These are phyloP conservation scores for Teratosphaeria nubilosa DNA, from an alignment of 2,329 filamentous ascomycete species.

Conservation along the genomic window DNA sequence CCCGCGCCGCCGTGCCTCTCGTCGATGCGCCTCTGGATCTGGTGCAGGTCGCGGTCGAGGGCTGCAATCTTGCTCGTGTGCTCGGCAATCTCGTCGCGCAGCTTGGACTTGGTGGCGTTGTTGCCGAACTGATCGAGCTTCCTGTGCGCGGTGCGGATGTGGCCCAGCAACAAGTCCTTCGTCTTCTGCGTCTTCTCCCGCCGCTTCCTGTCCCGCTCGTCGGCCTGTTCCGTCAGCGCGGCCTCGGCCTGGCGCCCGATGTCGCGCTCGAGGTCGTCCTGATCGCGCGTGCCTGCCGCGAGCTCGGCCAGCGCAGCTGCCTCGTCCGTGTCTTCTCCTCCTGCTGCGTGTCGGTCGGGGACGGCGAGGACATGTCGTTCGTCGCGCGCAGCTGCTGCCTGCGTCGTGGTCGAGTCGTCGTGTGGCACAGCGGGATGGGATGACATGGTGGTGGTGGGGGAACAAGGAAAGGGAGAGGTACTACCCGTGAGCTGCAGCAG, in stretches of 20 bases:
- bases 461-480: not conserved
- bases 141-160: constrained; percentile 51
- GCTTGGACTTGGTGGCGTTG: constrained; percentile 46
- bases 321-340: constrained; percentile 23
- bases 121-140: constrained; percentile 47
- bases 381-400: not conserved
- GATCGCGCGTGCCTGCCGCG: constrained; percentile 54
- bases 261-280: constrained; percentile 83
- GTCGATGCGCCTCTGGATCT: constrained; percentile 73
- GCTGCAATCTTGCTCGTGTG: constrained; percentile 55
- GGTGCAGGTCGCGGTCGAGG: constrained; percentile 61
- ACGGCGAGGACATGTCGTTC: not conserved
- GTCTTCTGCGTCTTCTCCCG: constrained; percentile 47
- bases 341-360: not conserved
- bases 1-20: constrained; percentile 49
- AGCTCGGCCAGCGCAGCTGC: constrained; percentile 30
- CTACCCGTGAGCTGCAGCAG: not conserved
- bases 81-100: constrained; percentile 56
- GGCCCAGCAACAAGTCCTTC: constrained; percentile 50
- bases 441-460: not conserved
- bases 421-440: not conserved
- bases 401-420: not conserved
- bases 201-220: constrained; percentile 53
- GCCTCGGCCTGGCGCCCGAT: constrained; percentile 59
- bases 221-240: constrained; percentile 50